Evolutionary conservation across 2,329 filamentous ascomycete species (phyloP).

Genomic region (Aspergillus viridinutans): DNA sequence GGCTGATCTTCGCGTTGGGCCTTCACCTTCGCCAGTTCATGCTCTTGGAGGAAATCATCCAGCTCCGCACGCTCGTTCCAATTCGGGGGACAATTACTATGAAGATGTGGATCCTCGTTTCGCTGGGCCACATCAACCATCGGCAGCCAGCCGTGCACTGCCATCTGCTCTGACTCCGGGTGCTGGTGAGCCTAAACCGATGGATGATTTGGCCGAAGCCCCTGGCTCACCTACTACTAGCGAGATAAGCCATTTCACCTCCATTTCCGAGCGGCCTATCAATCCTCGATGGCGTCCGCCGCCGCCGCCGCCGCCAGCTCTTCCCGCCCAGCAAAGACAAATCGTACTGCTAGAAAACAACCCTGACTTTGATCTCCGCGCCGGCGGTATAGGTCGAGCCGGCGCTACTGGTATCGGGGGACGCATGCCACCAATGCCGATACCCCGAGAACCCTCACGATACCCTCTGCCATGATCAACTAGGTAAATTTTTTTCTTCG

Average conservation of each 20-base stretch:
- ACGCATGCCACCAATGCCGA: slow-evolving; percentile 24
- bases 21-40: slow-evolving; percentile 16
- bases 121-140: slow-evolving; percentile 41
- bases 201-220: slow-evolving; percentile 55
- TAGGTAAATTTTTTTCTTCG: slow-evolving; percentile 4
- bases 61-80: slow-evolving; percentile 26
- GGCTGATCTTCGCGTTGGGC: slow-evolving; percentile 11
- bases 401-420: slow-evolving; percentile 17
- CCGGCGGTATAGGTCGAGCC: slow-evolving; percentile 28
- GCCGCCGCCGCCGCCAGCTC: slow-evolving; percentile 38
- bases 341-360: slow-evolving; percentile 75
- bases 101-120: slow-evolving; percentile 93
- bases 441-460: slow-evolving; percentile 16
- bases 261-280: slow-evolving; percentile 78
- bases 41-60: slow-evolving; percentile 20
- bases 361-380: slow-evolving; percentile 76
- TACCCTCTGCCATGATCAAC: slow-evolving; percentile 21
- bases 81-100: slow-evolving; percentile 63
- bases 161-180: slow-evolving; percentile 39
- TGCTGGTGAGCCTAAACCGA: slow-evolving; percentile 35
- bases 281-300: slow-evolving; percentile 75
- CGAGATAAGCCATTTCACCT: slow-evolving; percentile 82
- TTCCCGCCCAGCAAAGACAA: slow-evolving; percentile 51
- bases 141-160: slow-evolving; percentile 22
- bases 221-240: slow-evolving; percentile 70